phyloP scores from a whole-genome alignment of 2,329 filamentous ascomycete species.

The Epichloe coenophiala region DNA sequence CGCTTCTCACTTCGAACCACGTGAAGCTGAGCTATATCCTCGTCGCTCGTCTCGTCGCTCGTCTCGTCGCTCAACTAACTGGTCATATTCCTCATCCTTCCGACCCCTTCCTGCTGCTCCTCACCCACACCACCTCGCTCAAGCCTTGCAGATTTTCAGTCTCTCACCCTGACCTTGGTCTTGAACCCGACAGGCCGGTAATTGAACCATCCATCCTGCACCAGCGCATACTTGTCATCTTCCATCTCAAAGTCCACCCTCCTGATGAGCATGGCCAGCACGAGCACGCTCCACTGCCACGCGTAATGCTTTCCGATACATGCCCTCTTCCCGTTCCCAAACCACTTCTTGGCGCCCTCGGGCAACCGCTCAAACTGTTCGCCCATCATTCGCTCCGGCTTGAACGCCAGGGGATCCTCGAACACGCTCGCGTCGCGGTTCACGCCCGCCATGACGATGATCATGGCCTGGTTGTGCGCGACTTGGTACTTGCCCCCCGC shows the following conservation, averaged over 20 bases:
- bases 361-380: slow-evolving; percentile 29
- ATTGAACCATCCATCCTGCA: slow-evolving; percentile 40
- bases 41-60: too few species aligned
- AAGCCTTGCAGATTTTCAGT: background rate
- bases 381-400: slow-evolving; percentile 36
- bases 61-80: too few species aligned
- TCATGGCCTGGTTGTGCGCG: slow-evolving; percentile 33
- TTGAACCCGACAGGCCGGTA: slow-evolving; percentile 32
- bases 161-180: slow-evolving; percentile 28
- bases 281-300: slow-evolving; percentile 29
- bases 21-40: too few species aligned
- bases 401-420: slow-evolving; percentile 30
- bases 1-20: too few species aligned
- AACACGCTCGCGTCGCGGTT: slow-evolving; percentile 36
- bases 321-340: slow-evolving; percentile 36
- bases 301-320: slow-evolving; percentile 39
- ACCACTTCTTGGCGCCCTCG: slow-evolving; percentile 33
- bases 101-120: too few species aligned
- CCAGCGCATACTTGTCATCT: slow-evolving; percentile 25
- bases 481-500: slow-evolving; percentile 36
- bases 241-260: slow-evolving; percentile 32
- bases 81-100: background rate
- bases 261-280: slow-evolving; percentile 28
- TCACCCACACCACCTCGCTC: background rate
- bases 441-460: slow-evolving; percentile 35